Percentiles rank a stretch among this genome's conserved stretches.
Evolutionary conservation across 176 grass and related monocot genomes (phyloP).

Genomic region (Elaeis guineensis): DNA sequence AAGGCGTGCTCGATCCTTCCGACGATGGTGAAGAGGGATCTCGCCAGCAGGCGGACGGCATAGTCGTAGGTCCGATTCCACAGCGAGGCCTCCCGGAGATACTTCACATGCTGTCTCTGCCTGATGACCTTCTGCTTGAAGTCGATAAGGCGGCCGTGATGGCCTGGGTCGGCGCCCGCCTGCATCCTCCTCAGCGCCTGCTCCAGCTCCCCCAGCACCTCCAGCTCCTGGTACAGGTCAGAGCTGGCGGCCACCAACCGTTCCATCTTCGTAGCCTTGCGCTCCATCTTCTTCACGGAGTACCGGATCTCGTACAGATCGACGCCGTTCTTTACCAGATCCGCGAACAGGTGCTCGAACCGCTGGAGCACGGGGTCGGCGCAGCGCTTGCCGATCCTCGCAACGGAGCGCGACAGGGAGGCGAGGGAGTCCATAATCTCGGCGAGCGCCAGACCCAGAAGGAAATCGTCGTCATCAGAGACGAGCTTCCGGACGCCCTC

Average conservation of each 20-base stretch:
- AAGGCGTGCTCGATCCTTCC: conserved; percentile 43
- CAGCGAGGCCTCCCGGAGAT: conserved; percentile 47
- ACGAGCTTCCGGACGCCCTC: conserved; percentile 66
- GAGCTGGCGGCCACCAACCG: conserved; percentile 33
- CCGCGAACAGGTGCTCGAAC: conserved; percentile 40
- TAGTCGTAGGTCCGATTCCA: conserved; percentile 60
- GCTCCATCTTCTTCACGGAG: conserved; percentile 55
- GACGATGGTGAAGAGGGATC: conserved; percentile 74
- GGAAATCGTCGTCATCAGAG: conserved; percentile 39
- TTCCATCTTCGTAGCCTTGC: conserved; percentile 80
- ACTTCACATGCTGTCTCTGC: conserved; percentile 65
- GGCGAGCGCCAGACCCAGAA: conserved; percentile 40
- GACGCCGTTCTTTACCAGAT: conserved; percentile 25
- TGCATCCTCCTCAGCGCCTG: conserved; percentile 31
- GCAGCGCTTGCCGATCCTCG: conserved; percentile 30
- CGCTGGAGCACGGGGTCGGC: conserved; percentile 43
- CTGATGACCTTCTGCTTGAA: conserved; percentile 34
- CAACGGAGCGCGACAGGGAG: conserved; percentile 24
- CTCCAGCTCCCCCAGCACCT: conserved; percentile 67
- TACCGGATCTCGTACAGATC: conserved; percentile 49
- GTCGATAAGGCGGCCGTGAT: neutral
- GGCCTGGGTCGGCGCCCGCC: conserved; percentile 1
- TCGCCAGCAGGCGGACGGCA: conserved; percentile 51
- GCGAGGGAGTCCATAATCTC: conserved; percentile 34
- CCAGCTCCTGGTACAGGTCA: conserved; percentile 52